Conservation (phyloP, 306 rosid species). For the Medicago arabica region DNA sequence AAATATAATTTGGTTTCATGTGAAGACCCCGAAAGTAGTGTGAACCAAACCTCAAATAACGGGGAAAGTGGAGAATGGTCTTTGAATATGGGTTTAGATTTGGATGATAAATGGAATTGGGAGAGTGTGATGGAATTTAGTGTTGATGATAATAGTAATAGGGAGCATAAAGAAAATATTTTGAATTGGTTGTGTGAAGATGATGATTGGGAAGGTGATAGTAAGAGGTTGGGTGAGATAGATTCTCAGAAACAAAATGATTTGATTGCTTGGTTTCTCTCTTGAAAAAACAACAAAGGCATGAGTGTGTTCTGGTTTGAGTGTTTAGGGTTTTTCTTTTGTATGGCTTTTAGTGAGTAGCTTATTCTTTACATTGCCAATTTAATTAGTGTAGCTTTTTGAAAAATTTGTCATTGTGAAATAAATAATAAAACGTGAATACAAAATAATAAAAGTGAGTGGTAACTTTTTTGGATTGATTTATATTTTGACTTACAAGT, state of each 20-base stretch:
- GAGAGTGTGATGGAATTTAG: conserved; percentile 44
- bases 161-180: conserved; percentile 41
- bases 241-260: conserved; percentile 53
- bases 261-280: conserved; percentile 60
- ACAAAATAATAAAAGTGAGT: not conserved
- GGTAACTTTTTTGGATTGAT: not conserved
- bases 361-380: not conserved
- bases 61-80: conserved; percentile 45
- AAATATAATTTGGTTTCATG: not conserved
- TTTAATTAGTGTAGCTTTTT: not conserved
- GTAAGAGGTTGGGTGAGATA: conserved; percentile 39
- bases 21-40: conserved; percentile 33
- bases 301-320: not conserved
- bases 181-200: conserved; percentile 57
- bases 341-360: not conserved
- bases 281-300: conserved; percentile 37
- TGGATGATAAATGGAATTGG: conserved; percentile 52
- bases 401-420: not conserved
- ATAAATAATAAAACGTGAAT: not conserved
- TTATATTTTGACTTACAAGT: not conserved
- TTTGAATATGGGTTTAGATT: conserved; percentile 14
- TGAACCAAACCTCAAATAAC: not conserved
- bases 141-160: not conserved
- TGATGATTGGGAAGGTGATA: conserved; percentile 48
- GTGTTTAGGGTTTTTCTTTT: not conserved